A percentile compares a stretch with the other conserved stretches of the same genome.
Evolutionary conservation across 2,329 filamentous ascomycete species (phyloP).

Genomic region (Fusarium dimerum): DNA sequence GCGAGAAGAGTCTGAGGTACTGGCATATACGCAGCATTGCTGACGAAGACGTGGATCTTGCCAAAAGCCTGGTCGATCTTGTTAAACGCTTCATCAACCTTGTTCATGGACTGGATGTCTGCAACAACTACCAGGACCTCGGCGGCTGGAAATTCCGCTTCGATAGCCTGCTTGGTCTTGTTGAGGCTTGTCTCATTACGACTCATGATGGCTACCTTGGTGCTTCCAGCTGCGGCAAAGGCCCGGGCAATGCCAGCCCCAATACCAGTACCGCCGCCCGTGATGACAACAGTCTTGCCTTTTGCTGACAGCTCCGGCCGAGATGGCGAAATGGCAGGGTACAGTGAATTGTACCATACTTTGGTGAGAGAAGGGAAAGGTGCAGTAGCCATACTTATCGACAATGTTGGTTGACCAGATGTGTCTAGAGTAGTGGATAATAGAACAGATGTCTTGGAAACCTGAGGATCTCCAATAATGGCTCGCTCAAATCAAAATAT

Average conservation of each 20-base stretch:
- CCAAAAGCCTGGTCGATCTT: neutral
- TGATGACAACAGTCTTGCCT: slow-evolving; percentile 58
- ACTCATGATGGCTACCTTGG: slow-evolving; percentile 40
- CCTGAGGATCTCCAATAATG: too few species aligned
- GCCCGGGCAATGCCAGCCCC: slow-evolving; percentile 63
- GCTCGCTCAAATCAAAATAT: too few species aligned
- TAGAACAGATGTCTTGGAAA: too few species aligned
- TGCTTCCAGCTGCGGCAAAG: slow-evolving; percentile 45
- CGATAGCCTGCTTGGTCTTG: slow-evolving; percentile 9
- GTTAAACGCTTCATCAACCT: neutral
- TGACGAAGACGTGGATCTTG: slow-evolving; percentile 19
- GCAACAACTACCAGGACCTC: neutral
- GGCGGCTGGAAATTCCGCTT: neutral
- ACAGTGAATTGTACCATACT: slow-evolving; percentile 23
- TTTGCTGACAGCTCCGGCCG: slow-evolving; percentile 34
- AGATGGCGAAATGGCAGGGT: slow-evolving; percentile 31
- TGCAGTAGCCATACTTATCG: too few species aligned
- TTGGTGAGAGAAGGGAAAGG: slow-evolving; percentile 19
- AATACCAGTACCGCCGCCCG: slow-evolving; percentile 63
- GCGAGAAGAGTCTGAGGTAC: neutral
- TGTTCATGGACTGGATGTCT: neutral
- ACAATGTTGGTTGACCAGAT: too few species aligned
- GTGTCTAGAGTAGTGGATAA: too few species aligned
- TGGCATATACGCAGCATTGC: slow-evolving; percentile 12
- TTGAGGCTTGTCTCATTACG: slow-evolving; percentile 34